phyloP scores from a whole-genome alignment of 192 early-diverging fungal genomes.

The Coemansia sp. region DNA sequence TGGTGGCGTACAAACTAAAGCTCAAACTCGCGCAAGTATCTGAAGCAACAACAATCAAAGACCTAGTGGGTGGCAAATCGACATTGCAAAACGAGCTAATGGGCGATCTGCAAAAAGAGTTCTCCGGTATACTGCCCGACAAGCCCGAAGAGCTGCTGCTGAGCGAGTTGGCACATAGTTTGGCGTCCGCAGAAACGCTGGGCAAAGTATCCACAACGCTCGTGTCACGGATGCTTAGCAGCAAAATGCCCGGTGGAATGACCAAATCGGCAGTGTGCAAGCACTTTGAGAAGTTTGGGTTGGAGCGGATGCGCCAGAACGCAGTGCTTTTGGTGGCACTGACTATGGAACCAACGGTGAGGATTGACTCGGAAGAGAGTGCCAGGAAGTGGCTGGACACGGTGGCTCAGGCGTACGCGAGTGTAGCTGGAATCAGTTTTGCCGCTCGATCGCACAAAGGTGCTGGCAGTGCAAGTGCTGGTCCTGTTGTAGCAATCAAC shows the following conservation, averaged over 20 bases:
- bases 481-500: slow-evolving; percentile 72
- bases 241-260: slow-evolving; percentile 94
- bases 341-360: slow-evolving; percentile 77
- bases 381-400: slow-evolving; percentile 79
- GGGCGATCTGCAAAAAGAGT: slow-evolving; percentile 93
- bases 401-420: slow-evolving; percentile 69
- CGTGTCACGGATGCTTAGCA: slow-evolving; percentile 74
- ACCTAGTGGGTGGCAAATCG: slow-evolving; percentile 93
- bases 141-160: slow-evolving; percentile 90
- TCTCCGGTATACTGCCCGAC: slow-evolving; percentile 78
- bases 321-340: slow-evolving; percentile 75
- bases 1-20: slow-evolving; percentile 92
- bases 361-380: slow-evolving; percentile 70
- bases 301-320: slow-evolving; percentile 73
- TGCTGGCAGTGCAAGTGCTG: slow-evolving; percentile 48
- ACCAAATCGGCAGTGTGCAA: slow-evolving; percentile 74
- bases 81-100: slow-evolving; percentile 96
- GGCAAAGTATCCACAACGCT: slow-evolving; percentile 79
- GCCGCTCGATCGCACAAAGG: slow-evolving; percentile 1
- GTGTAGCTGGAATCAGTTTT: slow-evolving; percentile 60
- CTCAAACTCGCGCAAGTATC: slow-evolving; percentile 72
- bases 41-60: slow-evolving; percentile 66
- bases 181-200: slow-evolving; percentile 66
- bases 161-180: slow-evolving; percentile 69
- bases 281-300: slow-evolving; percentile 69